Conservation (phyloP, 2,329 filamentous ascomycete genomes). For the Blastomyces silverae region DNA sequence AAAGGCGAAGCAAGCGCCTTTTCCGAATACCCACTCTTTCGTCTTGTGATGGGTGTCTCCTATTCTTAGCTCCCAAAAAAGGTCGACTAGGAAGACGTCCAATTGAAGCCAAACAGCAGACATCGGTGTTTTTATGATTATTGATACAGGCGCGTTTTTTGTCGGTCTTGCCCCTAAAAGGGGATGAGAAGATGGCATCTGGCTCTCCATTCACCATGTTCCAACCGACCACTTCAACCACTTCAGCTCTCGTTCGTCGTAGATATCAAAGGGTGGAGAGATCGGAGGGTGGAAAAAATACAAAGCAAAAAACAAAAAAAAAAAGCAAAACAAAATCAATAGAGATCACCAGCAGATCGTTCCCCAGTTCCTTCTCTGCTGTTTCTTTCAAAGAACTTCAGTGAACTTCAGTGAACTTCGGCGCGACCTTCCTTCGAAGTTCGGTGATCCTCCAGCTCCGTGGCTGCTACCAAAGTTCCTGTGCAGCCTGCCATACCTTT, state of each 20-base stretch:
- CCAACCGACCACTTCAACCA: too few relatives aligned
- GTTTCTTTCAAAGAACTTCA: background rate
- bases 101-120: too few relatives aligned
- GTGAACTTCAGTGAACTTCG: background rate
- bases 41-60: too few relatives aligned
- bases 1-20: too few relatives aligned
- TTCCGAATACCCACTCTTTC: too few relatives aligned
- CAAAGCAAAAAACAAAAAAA: background rate
- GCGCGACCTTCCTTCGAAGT: background rate
- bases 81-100: too few relatives aligned
- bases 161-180: too few relatives aligned
- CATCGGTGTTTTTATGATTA: too few relatives aligned
- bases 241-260: background rate
- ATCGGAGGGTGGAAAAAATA: background rate
- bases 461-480: background rate
- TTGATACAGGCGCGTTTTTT: too few relatives aligned
- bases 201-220: too few relatives aligned
- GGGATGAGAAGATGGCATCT: too few relatives aligned
- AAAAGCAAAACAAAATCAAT: background rate
- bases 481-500: background rate
- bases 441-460: background rate
- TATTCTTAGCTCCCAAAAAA: too few relatives aligned
- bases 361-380: background rate
- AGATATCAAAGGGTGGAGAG: background rate
- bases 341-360: conserved; percentile 6